Base-by-base conservation (phyloP, 2,329 filamentous ascomycete genomes). In the Trichoderma koningiopsis region DNA sequence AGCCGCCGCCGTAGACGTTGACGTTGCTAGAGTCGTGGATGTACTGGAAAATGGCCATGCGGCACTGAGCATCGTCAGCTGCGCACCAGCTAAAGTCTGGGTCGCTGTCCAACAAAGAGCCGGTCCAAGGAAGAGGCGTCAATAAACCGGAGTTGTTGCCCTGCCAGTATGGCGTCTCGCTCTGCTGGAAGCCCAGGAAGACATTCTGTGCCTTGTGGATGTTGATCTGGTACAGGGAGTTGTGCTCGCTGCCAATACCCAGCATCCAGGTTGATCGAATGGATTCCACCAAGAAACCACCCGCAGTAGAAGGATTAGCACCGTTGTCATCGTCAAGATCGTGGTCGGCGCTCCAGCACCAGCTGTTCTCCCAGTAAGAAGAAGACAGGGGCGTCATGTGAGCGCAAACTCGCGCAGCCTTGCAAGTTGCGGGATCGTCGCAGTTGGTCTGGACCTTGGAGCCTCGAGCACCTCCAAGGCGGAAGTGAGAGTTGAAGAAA, bases 311-410 rank as follows among this genome's bases (percentile, higher is more conserved):
- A 40, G 83, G 83, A 58, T 78, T 80, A 63, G 80, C 80, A 52
- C 72, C 71, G 61, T 72, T 73, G n/a, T 70, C 62, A n/a, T 80
- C 80, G 64, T 87, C 85, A 14, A 88, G 79, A 70, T 84, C 83
- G 75, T 85, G 84, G 72, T 86, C 84, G 10, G 74, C 72, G 14
- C 74, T 76, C 79, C 78, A 81, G n/a, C 81, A 81, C 84, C 84
- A 87, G 70, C 81, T 79, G 71, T 85, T 86, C 73, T 88, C 86
- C 58, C 87, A 80, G 72, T 87, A 87, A 8, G 82, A 82, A 1
- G 83, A 83, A 0, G 82, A 81, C 0, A 77, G 77, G 1, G 73
- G 60, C 0, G 82, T 83, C 3, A 87, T 77, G 71, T 88, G 84
- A 49, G 88, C 76, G 66, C 85, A 74, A 6, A 81, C 76, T 65